A percentile compares a stretch with the other conserved stretches of the same genome.
Evolutionary conservation across 345 rosid genomes (phyloP).

Genomic region (Populus euphratica): DNA sequence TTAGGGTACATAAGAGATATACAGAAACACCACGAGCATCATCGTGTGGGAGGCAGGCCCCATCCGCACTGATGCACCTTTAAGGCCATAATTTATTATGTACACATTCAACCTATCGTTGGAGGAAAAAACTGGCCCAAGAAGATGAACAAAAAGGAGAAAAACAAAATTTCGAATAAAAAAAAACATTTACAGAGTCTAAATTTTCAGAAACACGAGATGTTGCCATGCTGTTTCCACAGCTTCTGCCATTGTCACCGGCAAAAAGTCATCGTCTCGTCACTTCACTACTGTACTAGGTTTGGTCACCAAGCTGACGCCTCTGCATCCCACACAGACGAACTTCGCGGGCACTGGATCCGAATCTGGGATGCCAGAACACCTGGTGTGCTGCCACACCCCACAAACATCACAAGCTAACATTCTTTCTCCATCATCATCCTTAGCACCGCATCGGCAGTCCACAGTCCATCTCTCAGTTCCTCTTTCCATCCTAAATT

Average conservation of each 20-base stretch:
- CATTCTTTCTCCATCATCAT: slow-evolving; percentile 79
- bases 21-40: too few species aligned
- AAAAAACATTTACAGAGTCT: slow-evolving; percentile 11
- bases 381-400: slow-evolving; percentile 73
- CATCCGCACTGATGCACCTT: slow-evolving; percentile 14
- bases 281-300: slow-evolving; percentile 10
- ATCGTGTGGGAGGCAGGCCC: not conserved
- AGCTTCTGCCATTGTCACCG: not conserved
- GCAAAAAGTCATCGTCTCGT: slow-evolving; percentile 2
- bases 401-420: slow-evolving; percentile 65
- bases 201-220: slow-evolving; percentile 9
- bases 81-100: slow-evolving; percentile 18
- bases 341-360: slow-evolving; percentile 54
- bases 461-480: slow-evolving; percentile 62
- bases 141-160: not conserved
- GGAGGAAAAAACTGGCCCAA: not conserved
- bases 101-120: slow-evolving; percentile 19
- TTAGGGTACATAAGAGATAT: too few species aligned
- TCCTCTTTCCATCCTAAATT: slow-evolving; percentile 64
- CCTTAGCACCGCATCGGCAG: slow-evolving; percentile 65
- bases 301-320: not conserved
- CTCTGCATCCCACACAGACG: slow-evolving; percentile 43
- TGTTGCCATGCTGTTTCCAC: slow-evolving; percentile 15
- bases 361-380: slow-evolving; percentile 48
- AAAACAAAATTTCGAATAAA: too few species aligned